Evolutionary conservation across 2,329 filamentous ascomycete species (phyloP).

Genomic region (Aspergillus costaricaensis): DNA sequence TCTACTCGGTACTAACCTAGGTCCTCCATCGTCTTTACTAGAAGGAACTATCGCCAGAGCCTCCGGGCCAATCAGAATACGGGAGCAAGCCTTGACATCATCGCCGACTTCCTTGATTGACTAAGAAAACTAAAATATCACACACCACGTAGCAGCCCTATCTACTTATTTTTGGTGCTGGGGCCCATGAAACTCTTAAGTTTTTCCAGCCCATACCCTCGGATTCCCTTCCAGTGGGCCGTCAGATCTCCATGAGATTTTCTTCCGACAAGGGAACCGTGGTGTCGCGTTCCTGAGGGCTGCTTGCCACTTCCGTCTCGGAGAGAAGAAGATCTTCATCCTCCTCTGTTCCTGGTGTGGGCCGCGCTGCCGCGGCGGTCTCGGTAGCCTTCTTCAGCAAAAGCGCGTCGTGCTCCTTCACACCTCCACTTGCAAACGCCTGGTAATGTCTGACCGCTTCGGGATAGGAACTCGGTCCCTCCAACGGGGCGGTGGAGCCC

Average conservation of each 20-base stretch:
- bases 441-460: conserved; percentile 25
- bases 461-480: not conserved
- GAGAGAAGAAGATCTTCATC: not conserved
- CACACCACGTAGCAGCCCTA: not conserved
- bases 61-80: not conserved
- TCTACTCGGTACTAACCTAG: no score
- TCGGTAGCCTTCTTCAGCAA: conserved; percentile 19
- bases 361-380: not conserved
- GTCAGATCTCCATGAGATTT: not conserved
- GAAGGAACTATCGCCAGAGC: not conserved
- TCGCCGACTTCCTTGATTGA: not conserved
- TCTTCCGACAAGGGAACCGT: not conserved
- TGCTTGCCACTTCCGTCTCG: not conserved
- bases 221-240: not conserved
- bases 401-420: conserved; percentile 30
- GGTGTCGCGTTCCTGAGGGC: not conserved
- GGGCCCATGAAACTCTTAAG: not conserved
- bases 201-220: not conserved
- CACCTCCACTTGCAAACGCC: conserved; percentile 33
- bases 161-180: not conserved
- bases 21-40: no score
- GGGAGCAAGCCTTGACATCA: not conserved
- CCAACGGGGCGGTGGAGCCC: not conserved
- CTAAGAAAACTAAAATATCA: no score
- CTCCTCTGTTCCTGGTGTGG: not conserved